Evolutionary conservation across 2,329 filamentous ascomycete species (phyloP).

Genomic region (Trichoderma koningiopsis): DNA sequence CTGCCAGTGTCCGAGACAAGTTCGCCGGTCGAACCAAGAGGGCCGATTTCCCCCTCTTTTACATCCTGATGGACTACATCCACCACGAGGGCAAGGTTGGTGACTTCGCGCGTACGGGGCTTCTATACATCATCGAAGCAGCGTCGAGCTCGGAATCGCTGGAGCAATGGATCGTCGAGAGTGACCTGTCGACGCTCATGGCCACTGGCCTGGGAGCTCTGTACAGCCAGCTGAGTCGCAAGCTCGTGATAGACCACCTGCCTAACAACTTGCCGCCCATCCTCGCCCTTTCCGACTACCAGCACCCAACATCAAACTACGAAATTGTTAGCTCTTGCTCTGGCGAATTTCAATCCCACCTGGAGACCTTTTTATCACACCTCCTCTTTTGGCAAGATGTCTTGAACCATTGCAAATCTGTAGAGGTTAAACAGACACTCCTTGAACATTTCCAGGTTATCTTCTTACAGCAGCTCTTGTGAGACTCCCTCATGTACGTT

Average conservation of each 20-base stretch:
- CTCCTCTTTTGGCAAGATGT: conserved; percentile 98
- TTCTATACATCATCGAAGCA: conserved; percentile 94
- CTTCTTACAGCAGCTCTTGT: conserved; percentile 93
- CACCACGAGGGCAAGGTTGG: conserved; percentile 93
- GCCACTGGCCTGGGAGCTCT: conserved; percentile 86
- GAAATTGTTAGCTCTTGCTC: conserved; percentile 75
- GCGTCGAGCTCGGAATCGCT: conserved; percentile 79
- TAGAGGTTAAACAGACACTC: conserved; percentile 88
- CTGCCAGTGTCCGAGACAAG: conserved; percentile 62
- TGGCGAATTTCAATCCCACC: conserved; percentile 76
- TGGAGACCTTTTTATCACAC: conserved; percentile 93
- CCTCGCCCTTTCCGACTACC: conserved; percentile 85
- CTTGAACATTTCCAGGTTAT: conserved; percentile 97
- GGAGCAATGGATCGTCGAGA: conserved; percentile 96
- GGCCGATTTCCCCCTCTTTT: conserved; percentile 94
- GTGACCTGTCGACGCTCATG: conserved; percentile 95
- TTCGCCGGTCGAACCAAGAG: conserved; percentile 86
- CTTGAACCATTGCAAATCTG: conserved; percentile 88
- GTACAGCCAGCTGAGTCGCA: conserved; percentile 68
- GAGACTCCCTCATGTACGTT: conserved; percentile 40
- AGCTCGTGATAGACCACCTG: conserved; percentile 80
- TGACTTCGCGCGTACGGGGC: conserved; percentile 90
- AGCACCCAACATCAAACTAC: conserved; percentile 68
- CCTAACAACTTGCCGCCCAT: conserved; percentile 77
- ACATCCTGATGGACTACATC: conserved; percentile 93